Percentiles rank a stretch among this genome's conserved stretches.
These are phyloP conservation scores for Pseudogymnoascus sp. DNA, from an alignment of 2,329 filamentous ascomycete species.

Conservation along the genomic window DNA sequence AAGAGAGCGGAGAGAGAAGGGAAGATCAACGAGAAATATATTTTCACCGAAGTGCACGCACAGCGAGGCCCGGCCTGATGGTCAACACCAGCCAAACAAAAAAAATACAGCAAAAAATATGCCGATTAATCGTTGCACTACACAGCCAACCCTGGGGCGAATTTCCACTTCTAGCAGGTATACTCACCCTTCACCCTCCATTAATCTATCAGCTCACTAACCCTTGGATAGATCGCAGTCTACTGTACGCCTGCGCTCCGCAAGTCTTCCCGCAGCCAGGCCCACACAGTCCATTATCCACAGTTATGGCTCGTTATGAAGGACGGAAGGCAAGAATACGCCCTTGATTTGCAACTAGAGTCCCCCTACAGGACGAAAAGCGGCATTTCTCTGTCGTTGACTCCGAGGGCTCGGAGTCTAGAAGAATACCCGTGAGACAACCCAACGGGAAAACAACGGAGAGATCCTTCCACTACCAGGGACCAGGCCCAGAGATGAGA, in stretches of 20 bases:
- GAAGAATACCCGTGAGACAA: background rate
- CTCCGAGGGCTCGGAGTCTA: background rate
- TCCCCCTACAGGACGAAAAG: background rate
- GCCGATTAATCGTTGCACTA: background rate
- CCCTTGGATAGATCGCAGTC: background rate
- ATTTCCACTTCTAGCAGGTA: constrained; percentile 2
- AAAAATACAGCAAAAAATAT: background rate
- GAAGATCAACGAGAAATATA: background rate
- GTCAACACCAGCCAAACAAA: background rate
- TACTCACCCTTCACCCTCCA: background rate
- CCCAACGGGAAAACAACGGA: background rate
- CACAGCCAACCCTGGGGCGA: background rate
- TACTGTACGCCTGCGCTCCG: background rate
- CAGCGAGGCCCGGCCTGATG: background rate
- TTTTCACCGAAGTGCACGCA: background rate
- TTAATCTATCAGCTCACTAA: background rate
- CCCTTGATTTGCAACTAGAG: background rate
- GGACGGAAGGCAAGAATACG: background rate
- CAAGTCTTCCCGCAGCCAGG: background rate
- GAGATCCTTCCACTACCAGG: background rate
- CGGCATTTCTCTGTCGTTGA: background rate
- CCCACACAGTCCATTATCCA: background rate
- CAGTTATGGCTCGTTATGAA: background rate
- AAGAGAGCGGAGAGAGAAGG: background rate
- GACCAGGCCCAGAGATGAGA: background rate